Evolutionary conservation across 169 alveolate species (phyloP).

Genomic region (Cryptosporidium tyzzeri): DNA sequence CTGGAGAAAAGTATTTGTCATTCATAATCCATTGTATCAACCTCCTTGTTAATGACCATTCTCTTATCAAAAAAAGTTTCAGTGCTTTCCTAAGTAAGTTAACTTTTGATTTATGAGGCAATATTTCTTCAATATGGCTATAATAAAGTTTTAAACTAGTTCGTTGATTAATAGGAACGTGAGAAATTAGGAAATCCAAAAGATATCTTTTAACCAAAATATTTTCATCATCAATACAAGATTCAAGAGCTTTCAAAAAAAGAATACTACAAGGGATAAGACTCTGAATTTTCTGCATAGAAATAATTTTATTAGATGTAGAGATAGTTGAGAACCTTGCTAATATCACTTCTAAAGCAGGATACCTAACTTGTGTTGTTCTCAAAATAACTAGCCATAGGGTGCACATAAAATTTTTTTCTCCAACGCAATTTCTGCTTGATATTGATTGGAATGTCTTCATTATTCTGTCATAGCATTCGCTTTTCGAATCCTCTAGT

Average conservation of each 20-base stretch:
- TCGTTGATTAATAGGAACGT: conserved; percentile 80
- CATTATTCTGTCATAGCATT: conserved; percentile 80
- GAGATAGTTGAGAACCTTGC: conserved; percentile 83
- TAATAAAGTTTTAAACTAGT: neutral
- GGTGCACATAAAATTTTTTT: conserved; percentile 85
- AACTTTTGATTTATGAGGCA: conserved; percentile 45
- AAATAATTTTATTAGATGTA: conserved; percentile 76
- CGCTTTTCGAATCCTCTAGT: conserved; percentile 87
- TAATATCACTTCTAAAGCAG: conserved; percentile 85
- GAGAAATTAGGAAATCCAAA: conserved; percentile 83
- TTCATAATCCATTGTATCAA: conserved; percentile 77
- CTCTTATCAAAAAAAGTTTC: conserved; percentile 76
- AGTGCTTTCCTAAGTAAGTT: conserved; percentile 67
- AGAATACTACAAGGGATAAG: conserved; percentile 85
- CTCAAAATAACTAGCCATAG: conserved; percentile 85
- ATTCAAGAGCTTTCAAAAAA: conserved; percentile 84
- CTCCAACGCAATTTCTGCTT: conserved; percentile 84
- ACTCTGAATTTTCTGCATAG: conserved; percentile 77
- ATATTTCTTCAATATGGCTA: conserved; percentile 20
- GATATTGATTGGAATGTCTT: conserved; percentile 80
- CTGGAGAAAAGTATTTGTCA: neutral
- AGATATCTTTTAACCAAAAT: conserved; percentile 82
- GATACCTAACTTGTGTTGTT: conserved; percentile 83
- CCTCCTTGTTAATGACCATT: conserved; percentile 82
- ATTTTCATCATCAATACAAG: conserved; percentile 84